A percentile compares a stretch with the other conserved stretches of the same genome.
Conservation (phyloP, 805 yeast genomes). For the Teunomyces cretensis region DNA sequence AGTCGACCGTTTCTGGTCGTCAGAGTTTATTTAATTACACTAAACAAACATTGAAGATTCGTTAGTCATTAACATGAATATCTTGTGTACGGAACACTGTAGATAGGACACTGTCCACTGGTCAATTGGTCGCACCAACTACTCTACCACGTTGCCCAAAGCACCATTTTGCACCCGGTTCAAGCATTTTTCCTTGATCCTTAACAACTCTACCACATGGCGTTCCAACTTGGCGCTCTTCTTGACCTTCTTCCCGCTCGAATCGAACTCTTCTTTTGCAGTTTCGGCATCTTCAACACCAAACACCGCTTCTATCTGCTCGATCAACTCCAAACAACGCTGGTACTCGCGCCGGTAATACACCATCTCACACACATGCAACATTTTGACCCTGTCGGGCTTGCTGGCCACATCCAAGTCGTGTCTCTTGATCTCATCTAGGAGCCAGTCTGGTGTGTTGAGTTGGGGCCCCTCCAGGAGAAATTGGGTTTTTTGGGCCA, state of each 20-base stretch:
- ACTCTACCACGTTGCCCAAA: too few species aligned
- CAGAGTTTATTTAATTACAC: too few species aligned
- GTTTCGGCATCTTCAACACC: constrained; percentile 23
- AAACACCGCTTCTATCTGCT: constrained; percentile 31
- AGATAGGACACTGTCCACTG: too few species aligned
- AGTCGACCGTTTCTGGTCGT: too few species aligned
- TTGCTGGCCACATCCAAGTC: constrained; percentile 38
- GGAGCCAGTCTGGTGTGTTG: constrained; percentile 48
- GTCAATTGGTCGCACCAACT: too few species aligned
- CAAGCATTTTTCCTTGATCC: constrained; percentile 36
- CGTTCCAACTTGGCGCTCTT: constrained; percentile 42
- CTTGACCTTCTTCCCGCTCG: constrained; percentile 15
- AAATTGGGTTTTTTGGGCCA: constrained; percentile 51
- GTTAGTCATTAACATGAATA: neutral
- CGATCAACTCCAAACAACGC: constrained; percentile 41
- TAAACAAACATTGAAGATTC: too few species aligned
- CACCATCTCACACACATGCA: constrained; percentile 61
- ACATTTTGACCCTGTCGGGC: constrained; percentile 52
- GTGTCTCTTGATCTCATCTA: constrained; percentile 22
- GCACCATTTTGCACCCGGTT: too few species aligned
- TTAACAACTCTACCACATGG: constrained; percentile 51
- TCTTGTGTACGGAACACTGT: too few species aligned
- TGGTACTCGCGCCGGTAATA: constrained; percentile 56
- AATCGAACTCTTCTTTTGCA: constrained; percentile 10
- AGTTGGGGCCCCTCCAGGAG: constrained; percentile 55